Base-by-base conservation (phyloP, 768 basidiomycete genomes). In the Boletus reticuloceps region DNA sequence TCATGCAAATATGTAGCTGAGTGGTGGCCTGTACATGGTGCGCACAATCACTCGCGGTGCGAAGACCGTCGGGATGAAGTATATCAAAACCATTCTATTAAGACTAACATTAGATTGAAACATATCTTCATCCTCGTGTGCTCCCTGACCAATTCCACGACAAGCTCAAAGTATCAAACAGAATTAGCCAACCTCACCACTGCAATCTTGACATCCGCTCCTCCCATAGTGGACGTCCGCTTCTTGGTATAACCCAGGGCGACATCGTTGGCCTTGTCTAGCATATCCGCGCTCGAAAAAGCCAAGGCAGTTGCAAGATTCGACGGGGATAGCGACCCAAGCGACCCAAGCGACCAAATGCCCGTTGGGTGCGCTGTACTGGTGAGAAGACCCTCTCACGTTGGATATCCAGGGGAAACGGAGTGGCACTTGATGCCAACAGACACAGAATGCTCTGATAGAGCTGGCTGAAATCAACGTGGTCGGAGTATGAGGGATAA, bases 231-330 rank as follows among this genome's bases (percentile, higher is more conserved):
- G 27, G 61, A 60, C 10, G 32, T 32, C 16, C 44, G 47, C 45
- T 51, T 54, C 48, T 69, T 58, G 31, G 62, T 69, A 69, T 75
- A 74, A 10, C 77, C 71, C 51, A 56, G 63, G 22, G 67, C 62
- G 29, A 78, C 74, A 19, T 70, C 64, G 27, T 73, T 72, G 3
- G 77, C 73, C 46, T 59, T 70, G 52, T 47, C 59, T 17, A 75
- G 51, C 50, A 70, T 64, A 13, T 66, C 68, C 34, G 37, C 43
- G 46, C 62, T 71, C 32, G 65, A 53, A 19, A 64, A 56, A 3
- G 58, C 61, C 44, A 68, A 43, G 2, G 56, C 58, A 14, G 60
- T 45, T 17, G 62, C 64, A 1, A 69, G 58, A 42, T 56, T 61
- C 20, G 59, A 67, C 6, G 61, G 67, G 7, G 68, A 64, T 20